phyloP scores from a whole-genome alignment of 2,329 filamentous ascomycete species.

The Diplodia mutila region DNA sequence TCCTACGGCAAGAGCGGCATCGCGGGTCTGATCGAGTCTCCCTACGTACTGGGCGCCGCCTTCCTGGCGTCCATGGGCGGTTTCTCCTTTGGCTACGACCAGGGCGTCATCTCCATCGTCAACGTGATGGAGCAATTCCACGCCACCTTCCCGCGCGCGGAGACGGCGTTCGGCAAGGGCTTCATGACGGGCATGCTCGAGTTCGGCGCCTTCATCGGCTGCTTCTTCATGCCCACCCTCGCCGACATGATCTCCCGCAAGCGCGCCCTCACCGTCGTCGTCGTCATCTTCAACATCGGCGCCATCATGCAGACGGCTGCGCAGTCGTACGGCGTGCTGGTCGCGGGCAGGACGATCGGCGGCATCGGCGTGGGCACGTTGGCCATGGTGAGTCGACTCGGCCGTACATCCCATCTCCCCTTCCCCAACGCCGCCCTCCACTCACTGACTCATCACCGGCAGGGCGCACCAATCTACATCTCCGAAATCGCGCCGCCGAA shows the following conservation, averaged over 20 bases:
- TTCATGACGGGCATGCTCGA: constrained; percentile 51
- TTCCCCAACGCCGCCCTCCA: too few species aligned
- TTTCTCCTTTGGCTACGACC: constrained; percentile 42
- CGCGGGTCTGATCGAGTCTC: constrained; percentile 41
- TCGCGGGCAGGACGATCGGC: constrained; percentile 37
- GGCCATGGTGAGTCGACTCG: constrained; percentile 28
- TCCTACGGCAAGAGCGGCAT: constrained; percentile 39
- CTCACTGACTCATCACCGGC: too few species aligned
- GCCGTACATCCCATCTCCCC: not conserved
- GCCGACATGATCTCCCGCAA: constrained; percentile 51
- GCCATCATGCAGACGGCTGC: constrained; percentile 45
- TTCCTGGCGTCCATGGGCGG: constrained; percentile 49
- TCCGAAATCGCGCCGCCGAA: constrained; percentile 70
- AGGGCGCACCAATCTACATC: constrained; percentile 68
- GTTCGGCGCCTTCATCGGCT: constrained; percentile 47
- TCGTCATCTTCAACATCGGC: constrained; percentile 53
- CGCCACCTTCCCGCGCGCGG: constrained; percentile 40
- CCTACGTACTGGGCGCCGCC: constrained; percentile 49
- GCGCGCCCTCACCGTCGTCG: constrained; percentile 46
- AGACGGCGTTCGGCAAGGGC: constrained; percentile 42
- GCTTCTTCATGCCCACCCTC: constrained; percentile 40
- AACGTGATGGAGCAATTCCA: constrained; percentile 53
- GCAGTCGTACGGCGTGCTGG: constrained; percentile 36
- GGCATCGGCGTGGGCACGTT: constrained; percentile 40
- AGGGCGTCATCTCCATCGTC: constrained; percentile 44